Percentiles rank a stretch among this genome's conserved stretches.
Conservation (phyloP, 306 rosid species). For the Ammopiptanthus mongolicus region DNA sequence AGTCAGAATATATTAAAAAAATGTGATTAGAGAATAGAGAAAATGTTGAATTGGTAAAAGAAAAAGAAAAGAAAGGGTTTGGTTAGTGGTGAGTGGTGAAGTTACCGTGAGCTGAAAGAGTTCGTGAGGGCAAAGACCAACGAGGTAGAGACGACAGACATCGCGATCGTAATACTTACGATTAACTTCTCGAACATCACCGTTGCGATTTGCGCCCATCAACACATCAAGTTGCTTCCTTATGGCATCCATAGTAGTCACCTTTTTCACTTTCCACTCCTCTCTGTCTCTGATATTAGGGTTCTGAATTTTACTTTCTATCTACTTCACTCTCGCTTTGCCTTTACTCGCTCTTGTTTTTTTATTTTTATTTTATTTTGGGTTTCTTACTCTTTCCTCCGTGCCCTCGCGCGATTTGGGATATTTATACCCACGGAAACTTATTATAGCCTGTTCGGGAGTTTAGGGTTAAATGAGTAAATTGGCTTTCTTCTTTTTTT, state of each 20-base stretch:
- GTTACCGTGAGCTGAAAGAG: slow-evolving; percentile 91
- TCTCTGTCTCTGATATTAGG: neutral
- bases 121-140: slow-evolving; percentile 97
- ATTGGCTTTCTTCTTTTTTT: no score
- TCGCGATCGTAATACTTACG: slow-evolving; percentile 98
- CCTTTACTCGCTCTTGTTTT: neutral
- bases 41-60: neutral
- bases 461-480: no score
- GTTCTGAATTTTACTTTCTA: neutral
- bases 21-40: neutral
- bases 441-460: no score
- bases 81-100: no score
- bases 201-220: slow-evolving; percentile 99
- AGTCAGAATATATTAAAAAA: neutral
- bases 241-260: slow-evolving; percentile 67
- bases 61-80: neutral
- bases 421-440: no score
- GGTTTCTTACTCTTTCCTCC: no score
- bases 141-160: slow-evolving; percentile 91
- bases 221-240: slow-evolving; percentile 97
- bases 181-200: slow-evolving; percentile 93
- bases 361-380: no score
- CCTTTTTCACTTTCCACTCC: no score
- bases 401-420: no score
- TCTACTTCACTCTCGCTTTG: neutral